Base-by-base conservation (phyloP, 2,329 filamentous ascomycete species). In the Scopulariopsis brevicaulis region DNA sequence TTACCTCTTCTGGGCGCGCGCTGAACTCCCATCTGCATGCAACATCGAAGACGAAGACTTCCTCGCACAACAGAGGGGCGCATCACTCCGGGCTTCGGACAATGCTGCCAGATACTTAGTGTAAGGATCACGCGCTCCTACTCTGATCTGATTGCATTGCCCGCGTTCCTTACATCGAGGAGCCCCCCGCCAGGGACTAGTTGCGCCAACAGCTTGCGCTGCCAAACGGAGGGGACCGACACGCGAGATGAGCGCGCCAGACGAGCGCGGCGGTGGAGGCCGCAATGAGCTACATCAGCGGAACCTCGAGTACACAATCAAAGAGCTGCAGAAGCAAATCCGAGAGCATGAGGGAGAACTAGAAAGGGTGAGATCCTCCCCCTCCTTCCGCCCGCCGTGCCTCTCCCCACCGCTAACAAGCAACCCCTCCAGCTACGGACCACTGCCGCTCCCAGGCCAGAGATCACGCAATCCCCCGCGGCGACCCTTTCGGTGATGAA, bases 261-360 rank as follows among this genome's bases (percentile, higher is more conserved):
- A 57, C 24, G 20, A 35, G 20, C 55, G 55, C 55, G 55, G 48
- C 24, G 28, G 24, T 28, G 22, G 35, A 20, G 48, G 28, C 48
- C 55, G 55, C 48, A 25, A 69, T 48, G 64, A 67, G 24, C 71
- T 72, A 58, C 77, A 84, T 61, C 72, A 77, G 56, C 67, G 75
- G 50, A 82, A 79, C 64, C 73, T 93, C 52, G 81, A 89, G 59
- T 78, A 81, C 57, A 90, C 88, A 1, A 66, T 92, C 52, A 79
- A 77, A 61, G 84, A 87, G 66, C 79, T 93, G 1, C 83, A 87
- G 66, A 73, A 70, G 18, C 75, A 75, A 64, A 76, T 85, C 34
- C 72, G 73, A 58, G 77, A 84, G 64, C 77, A 82, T 60, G 77
- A 83, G 65, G 68, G 69, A 56, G 71, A 75, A 56, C 68, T 85